Percentiles rank a stretch among this genome's conserved stretches.
These are phyloP conservation scores for Cornus kousa DNA, from an alignment of 148 eudicot species.

Conservation along the genomic window DNA sequence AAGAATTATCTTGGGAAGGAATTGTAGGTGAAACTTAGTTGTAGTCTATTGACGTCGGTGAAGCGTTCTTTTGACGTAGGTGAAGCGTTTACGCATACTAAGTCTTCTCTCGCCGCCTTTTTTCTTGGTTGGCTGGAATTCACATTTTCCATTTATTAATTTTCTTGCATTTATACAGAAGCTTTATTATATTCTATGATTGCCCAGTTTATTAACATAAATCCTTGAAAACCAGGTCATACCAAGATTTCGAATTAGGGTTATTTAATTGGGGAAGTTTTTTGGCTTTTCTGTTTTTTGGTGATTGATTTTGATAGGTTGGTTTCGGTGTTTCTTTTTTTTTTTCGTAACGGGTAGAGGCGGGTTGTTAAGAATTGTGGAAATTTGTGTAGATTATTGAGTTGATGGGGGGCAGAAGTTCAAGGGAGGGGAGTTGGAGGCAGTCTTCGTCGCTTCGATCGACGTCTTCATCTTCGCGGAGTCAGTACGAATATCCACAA, in stretches of 20 bases:
- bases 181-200: no score
- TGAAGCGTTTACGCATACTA: neutral
- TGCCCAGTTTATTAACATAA: no score
- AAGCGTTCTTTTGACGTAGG: constrained; percentile 4
- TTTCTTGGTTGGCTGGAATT: neutral
- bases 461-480: constrained; percentile 20
- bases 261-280: neutral
- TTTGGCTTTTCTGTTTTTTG: neutral
- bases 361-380: constrained; percentile 11
- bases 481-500: constrained; percentile 37
- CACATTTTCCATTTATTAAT: neutral
- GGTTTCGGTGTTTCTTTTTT: neutral
- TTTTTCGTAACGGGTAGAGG: constrained; percentile 14
- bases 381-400: neutral
- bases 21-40: neutral
- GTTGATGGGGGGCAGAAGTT: constrained; percentile 57
- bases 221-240: neutral
- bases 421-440: constrained; percentile 35
- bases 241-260: neutral
- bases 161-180: neutral
- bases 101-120: neutral
- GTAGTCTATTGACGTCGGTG: constrained; percentile 3
- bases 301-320: neutral
- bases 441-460: constrained; percentile 29
- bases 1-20: neutral